Evolutionary conservation across 345 rosid species (phyloP), one percentile per base, ranked within the genome.

Genomic region (Citrus sinensis): DNA sequence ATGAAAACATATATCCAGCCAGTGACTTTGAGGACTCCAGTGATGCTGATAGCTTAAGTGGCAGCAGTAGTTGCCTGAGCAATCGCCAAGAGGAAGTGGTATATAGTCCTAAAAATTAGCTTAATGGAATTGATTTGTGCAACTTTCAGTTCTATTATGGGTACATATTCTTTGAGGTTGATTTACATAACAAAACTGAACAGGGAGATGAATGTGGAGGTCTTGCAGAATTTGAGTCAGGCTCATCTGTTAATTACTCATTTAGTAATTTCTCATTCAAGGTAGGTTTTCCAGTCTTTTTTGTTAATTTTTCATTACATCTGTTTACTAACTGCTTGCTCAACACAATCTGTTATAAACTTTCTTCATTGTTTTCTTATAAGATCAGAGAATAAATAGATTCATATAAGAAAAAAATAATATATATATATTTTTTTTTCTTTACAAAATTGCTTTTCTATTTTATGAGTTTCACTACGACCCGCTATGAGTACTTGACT

Each of bases 231-330:
- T 92, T 92, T 8, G 97, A 93, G 72, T 89, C 97, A 16, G 86
- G 89, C 40, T 85, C 90, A 71, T 85, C 92, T 55, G 89, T 92
- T 85, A 88, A 97, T 81, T 94, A 94, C 82, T 93, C 99, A 29
- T 97, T 97, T 84, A 97, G 99, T 89, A 97, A 97, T 85, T 94
- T 97, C 86, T 97, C 98, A 24, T 97, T 92, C 74, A 97, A 97
- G 99, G 99, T 94, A 92, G 74, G 56, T 9, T 40, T 68, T 42
- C 6, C n/a, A 14, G 27, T 75, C 46, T 42, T 22, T 62, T 29
- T 61, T 25, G 10, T 63, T 27, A 8, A n/a, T 62, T 32, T 63
- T 75, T 62, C 58, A 27, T 42, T 5, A 16, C 4, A 17, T 39
- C 27, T 59, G 63, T 25, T 58, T 65, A 9, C 27, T 42, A 66